Conservation (phyloP, 1,139 yeast genomes). For the Saccharomyces hybrid region DNA sequence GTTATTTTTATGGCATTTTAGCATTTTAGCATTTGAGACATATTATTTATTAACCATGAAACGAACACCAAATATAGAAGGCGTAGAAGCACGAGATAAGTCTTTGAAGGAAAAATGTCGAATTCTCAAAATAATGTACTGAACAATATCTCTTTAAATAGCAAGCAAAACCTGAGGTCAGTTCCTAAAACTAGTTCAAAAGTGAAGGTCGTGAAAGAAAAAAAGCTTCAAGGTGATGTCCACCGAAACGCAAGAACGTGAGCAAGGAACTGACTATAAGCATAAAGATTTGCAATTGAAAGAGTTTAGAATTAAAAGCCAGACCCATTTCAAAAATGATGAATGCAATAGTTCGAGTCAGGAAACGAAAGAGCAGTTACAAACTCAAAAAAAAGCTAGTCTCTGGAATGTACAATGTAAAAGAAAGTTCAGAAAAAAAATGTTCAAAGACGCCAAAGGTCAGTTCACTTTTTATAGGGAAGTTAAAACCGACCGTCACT, state of each 20-base stretch:
- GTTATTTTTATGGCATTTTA: background rate
- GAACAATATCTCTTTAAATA: background rate
- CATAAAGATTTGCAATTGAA: background rate
- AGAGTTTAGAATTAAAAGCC: background rate
- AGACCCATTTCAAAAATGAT: background rate
- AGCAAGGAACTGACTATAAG: background rate
- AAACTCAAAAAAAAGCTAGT: background rate
- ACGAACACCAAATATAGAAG: background rate
- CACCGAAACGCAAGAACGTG: background rate
- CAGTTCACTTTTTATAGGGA: constrained; percentile 38
- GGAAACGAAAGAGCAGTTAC: background rate
- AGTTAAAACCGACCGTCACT: constrained; percentile 35
- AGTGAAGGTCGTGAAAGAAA: background rate
- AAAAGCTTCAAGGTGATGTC: background rate
- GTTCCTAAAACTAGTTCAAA: background rate
- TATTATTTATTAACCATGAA: background rate
- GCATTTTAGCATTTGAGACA: background rate
- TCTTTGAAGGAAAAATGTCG: background rate
- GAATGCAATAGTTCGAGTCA: background rate
- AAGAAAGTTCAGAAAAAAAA: background rate
- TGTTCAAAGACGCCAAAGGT: background rate
- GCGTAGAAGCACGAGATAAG: background rate
- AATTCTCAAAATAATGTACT: background rate
- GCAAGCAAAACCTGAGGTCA: background rate
- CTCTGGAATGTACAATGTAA: background rate